A percentile compares a stretch with the other conserved stretches of the same genome.
Conservation (phyloP, 2,329 filamentous ascomycete genomes). For the Neopestalotiopsis clavispora region DNA sequence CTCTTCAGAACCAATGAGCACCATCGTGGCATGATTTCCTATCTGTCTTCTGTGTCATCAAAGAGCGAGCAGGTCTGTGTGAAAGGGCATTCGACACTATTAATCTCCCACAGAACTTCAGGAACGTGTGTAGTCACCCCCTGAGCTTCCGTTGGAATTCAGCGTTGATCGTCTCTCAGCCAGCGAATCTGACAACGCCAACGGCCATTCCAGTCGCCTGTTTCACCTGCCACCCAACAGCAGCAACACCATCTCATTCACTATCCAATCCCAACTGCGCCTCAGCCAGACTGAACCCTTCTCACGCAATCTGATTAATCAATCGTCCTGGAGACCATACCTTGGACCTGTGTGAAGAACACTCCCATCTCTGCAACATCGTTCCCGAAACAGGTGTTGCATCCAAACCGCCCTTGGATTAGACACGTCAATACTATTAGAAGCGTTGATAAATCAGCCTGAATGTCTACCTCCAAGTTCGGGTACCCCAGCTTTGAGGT, state of each 20-base stretch:
- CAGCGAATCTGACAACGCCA: conserved; percentile 13
- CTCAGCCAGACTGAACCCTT: conserved; percentile 7
- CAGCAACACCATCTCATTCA: conserved; percentile 15
- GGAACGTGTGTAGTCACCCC: not conserved
- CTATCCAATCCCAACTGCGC: not conserved
- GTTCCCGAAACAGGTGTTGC: conserved; percentile 43
- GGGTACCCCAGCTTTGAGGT: conserved; percentile 60
- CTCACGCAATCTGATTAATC: conserved; percentile 4
- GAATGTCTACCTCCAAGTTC: conserved; percentile 64
- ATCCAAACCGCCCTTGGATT: conserved; percentile 35
- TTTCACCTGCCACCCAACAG: conserved; percentile 21
- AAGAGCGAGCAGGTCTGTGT: conserved; percentile 32
- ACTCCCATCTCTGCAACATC: conserved; percentile 29
- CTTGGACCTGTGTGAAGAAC: not conserved
- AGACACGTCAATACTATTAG: conserved; percentile 26
- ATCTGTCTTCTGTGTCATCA: conserved; percentile 34
- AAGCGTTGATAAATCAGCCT: conserved; percentile 43
- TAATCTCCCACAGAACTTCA: conserved; percentile 28
- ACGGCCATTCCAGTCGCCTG: conserved; percentile 19
- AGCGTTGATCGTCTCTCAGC: conserved; percentile 11
- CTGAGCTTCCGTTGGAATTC: conserved; percentile 7
- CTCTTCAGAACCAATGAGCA: conserved; percentile 34
- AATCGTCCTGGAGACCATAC: not conserved
- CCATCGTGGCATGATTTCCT: conserved; percentile 24
- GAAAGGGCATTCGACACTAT: conserved; percentile 36